Evolutionary conservation across 2,329 filamentous ascomycete species (phyloP).

Genomic region (Penicillium corylophilum): DNA sequence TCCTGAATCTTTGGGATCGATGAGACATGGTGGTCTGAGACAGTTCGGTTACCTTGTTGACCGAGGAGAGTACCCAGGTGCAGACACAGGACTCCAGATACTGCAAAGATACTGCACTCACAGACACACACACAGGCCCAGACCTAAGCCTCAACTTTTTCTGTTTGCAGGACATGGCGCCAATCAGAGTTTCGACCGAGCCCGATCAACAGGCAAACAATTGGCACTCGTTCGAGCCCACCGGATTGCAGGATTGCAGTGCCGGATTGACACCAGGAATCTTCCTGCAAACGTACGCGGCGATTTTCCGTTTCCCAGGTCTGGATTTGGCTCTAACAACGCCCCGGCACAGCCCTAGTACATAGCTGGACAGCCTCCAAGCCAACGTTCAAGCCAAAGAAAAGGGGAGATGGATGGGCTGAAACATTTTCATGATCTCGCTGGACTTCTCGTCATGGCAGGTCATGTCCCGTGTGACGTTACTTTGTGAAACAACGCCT

Average conservation of each 20-base stretch:
- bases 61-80: no score
- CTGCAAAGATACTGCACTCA: no score
- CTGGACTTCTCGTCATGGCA: constrained; percentile 26
- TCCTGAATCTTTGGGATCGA: neutral
- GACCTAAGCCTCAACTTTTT: constrained; percentile 9
- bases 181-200: constrained; percentile 24
- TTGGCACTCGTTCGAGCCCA: constrained; percentile 17
- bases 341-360: neutral
- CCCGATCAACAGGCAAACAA: constrained; percentile 31
- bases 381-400: neutral
- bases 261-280: constrained; percentile 21
- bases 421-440: constrained; percentile 20
- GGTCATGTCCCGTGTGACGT: constrained; percentile 37
- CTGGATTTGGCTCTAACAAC: neutral
- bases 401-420: constrained; percentile 19
- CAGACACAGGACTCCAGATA: no score
- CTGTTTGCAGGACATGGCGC: constrained; percentile 26
- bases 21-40: constrained; percentile 1
- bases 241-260: constrained; percentile 11
- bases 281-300: constrained; percentile 34
- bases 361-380: no score
- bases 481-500: constrained; percentile 40
- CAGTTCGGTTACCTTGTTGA: neutral
- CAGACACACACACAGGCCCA: neutral
- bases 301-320: constrained; percentile 21